Evolutionary conservation across 1,284 basidiomycete species (phyloP), one percentile per base, ranked within the genome.

Genomic region (Microbotryomycetes sp.): DNA sequence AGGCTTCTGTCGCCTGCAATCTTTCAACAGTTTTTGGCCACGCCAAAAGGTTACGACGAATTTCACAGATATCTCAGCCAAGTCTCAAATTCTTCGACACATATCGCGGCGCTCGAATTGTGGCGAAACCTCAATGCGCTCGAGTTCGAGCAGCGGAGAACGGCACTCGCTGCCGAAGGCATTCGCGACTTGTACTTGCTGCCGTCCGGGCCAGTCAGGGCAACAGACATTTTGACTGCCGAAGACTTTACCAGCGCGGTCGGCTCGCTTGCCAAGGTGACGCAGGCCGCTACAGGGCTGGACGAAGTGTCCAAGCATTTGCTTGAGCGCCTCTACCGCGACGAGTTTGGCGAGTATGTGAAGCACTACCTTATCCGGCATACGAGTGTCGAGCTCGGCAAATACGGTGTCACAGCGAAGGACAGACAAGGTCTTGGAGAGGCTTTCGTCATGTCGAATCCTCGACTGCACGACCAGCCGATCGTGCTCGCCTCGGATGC

Each of bases 401-500:
- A 51, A 23, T 61, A 61, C 46, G 30, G 56, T 41, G 51, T 57
- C 13, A 18, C 23, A 5, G 16, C 48, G 18, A 54, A 60, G 11
- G 50, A 56, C 29, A 41, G 60, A 5, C 45, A 49, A 27, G 66
- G 66, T 2, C 57, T 67, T n/a, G 63, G 63, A 16, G 63, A 65
- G 28, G 57, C 60, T 13, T 65, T 65, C 30, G 53, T 54, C 23
- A 46, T 65, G 5, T 58, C 59, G 23, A 61, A 65, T 49, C 63
- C 63, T 18, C 57, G 57, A 26, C 41, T 65, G 2, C 57, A 45
- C 13, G 72, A 73, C 35, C 61, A 68, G 21, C 72, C 72, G 4
- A 73, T 73, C 59, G 72, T 73, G 0, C 59, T 70, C 26, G 63
- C 65, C 46, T 69, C 68, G 6, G 60, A 62, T 2, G 68, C 69